These are phyloP conservation scores for Leccinum obscurum DNA, from an alignment of 768 basidiomycete species.

Conservation along the genomic window DNA sequence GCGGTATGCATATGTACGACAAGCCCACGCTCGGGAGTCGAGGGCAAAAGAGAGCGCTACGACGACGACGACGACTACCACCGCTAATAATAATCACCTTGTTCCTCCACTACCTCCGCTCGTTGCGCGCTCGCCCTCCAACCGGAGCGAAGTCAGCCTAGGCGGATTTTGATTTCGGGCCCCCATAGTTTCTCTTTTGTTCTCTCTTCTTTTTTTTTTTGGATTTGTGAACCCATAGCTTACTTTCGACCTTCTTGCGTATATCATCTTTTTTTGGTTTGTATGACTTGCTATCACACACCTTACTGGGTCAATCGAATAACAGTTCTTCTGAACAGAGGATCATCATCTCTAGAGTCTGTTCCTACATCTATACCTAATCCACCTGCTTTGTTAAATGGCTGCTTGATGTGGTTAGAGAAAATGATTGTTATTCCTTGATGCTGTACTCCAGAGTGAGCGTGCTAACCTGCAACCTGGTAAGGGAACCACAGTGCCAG, in stretches of 20 bases:
- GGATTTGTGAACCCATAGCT: conserved; percentile 18
- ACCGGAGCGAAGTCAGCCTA: conserved; percentile 47
- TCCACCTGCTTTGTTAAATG: no score
- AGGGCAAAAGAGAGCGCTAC: conserved; percentile 32
- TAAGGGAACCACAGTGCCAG: no score
- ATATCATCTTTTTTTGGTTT: conserved; percentile 17
- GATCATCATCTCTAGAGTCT: no score
- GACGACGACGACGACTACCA: neutral
- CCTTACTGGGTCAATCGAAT: neutral
- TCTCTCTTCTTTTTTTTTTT: neutral
- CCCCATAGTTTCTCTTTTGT: neutral
- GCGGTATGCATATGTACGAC: conserved; percentile 82
- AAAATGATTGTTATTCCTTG: no score
- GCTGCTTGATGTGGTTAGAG: no score
- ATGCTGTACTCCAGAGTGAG: no score
- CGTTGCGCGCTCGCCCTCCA: conserved; percentile 43
- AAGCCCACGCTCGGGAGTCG: conserved; percentile 67
- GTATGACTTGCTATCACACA: conserved; percentile 1
- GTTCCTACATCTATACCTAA: no score
- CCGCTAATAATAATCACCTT: conserved; percentile 33
- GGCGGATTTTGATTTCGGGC: conserved; percentile 31
- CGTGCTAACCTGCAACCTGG: no score
- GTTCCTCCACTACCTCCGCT: conserved; percentile 31
- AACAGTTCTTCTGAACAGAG: neutral
- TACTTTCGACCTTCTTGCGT: conserved; percentile 34